These are phyloP conservation scores for Lobosporangium transversale DNA, from an alignment of 192 early-diverging fungal genomes.

Conservation along the genomic window DNA sequence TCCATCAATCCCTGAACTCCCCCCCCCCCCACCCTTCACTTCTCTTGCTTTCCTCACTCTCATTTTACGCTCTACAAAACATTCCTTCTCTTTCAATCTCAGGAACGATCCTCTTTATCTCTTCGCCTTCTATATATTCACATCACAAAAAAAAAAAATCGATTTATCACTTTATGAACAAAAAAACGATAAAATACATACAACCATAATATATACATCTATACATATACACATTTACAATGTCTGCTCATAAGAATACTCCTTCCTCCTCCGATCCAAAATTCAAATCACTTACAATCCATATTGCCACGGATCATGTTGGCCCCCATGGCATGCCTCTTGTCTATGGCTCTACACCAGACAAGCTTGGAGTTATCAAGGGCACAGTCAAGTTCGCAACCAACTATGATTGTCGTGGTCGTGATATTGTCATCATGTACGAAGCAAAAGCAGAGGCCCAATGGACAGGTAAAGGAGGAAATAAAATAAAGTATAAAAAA, in stretches of 20 bases:
- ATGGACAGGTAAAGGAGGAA: constrained; percentile 24
- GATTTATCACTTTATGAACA: too few species aligned
- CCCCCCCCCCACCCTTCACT: neutral
- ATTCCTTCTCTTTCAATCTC: too few species aligned
- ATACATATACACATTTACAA: too few species aligned
- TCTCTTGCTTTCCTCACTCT: neutral
- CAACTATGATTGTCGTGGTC: constrained; percentile 36
- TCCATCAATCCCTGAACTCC: neutral
- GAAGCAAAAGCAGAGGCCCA: constrained; percentile 42
- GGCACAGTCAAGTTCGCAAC: constrained; percentile 33
- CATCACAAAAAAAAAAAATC: too few species aligned
- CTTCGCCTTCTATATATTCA: too few species aligned
- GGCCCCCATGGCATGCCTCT: constrained; percentile 37
- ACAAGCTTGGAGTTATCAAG: constrained; percentile 30
- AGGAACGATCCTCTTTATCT: too few species aligned
- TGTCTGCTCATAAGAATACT: too few species aligned
- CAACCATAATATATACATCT: too few species aligned
- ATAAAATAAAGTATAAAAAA: neutral
- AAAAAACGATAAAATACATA: too few species aligned
- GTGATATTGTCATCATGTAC: constrained; percentile 46
- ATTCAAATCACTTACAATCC: constrained; percentile 32
- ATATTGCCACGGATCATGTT: constrained; percentile 31
- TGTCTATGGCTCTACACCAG: constrained; percentile 43
- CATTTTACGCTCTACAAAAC: too few species aligned
- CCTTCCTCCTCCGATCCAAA: constrained; percentile 2